Base-by-base conservation (phyloP, 129 eudicot species). In the Calendula officinalis region DNA sequence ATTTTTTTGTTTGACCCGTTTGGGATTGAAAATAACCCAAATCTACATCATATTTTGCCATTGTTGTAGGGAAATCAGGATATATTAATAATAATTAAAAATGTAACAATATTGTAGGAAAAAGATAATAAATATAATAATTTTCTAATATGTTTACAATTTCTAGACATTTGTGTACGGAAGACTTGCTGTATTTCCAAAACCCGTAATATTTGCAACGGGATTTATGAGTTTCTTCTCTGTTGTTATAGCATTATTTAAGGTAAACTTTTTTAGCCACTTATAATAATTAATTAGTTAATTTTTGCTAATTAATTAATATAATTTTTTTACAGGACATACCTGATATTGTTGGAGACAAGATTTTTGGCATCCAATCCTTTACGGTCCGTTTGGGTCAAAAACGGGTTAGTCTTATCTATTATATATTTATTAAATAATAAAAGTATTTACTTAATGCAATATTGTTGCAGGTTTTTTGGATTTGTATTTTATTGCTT, bases 141-240 rank as follows among this genome's bases (percentile, higher is more conserved):
- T 22, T 22, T 22, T 22, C 30, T 22, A 22, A 22, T 22, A 22
- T 22, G 30, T 22, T 22, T 22, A 22, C 30, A 67, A 33, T 79
- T 74, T 83, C 53, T 78, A 94, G 99, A 84, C 86, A 56, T 76
- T 68, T 80, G 89, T 94, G 40, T 89, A 72, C 49, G 90, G 90
- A 69, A 72, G 97, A 76, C 77, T 90, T 14, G 81, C 86, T n/a
- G 69, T 80, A 75, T 81, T 94, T 49, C 70, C 99, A 42, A 89
- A 83, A 81, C 84, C 97, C 3, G 86, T 94, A 77, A 72, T 94
- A n/a, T 94, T 89, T 60, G 99, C 99, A 67, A 94, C 99, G 42
- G 95, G 94, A 68, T 94, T 94, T 68, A 89, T 94, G 99, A 86
- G 97, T 62, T 94, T 94, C 86, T 94, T 94, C 83, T 94, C 99